Base-by-base conservation (phyloP, 2,329 filamentous ascomycete genomes). In the Lachnellula suecica region DNA sequence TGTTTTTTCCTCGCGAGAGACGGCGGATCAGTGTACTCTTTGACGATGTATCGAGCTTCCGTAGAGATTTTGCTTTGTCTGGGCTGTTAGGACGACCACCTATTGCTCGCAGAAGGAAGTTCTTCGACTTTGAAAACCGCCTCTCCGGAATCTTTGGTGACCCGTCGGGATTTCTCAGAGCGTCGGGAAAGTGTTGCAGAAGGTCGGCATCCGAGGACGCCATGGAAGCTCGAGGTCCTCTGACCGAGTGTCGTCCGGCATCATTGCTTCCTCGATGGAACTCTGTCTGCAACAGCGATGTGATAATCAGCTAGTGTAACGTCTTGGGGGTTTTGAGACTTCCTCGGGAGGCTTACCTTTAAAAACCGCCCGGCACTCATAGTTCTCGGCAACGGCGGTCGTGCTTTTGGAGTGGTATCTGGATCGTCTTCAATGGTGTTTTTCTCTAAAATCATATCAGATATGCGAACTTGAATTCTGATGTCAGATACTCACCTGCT, bases 101-200 rank as follows among this genome's bases (percentile, higher is more conserved):
- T 37, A 66, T 59, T 19, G 62, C 63, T 35, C 59, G 63, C 5
- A 66, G 48, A n/a, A 68, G 53, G 52, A 65, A 63, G 35, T 62
- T 64, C 24, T 65, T 66, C 10, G 65, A 64, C 51, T 59, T 67
- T 1, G 64, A 66, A 31, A 51, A 51, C 2, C 56, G 54, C 35
- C 64, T 57, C 22, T 61, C 53, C 4, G 59, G 61, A 10, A 59
- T 54, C 8, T 56, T 56, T 7, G 57, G 58, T 34, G 57, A 52
- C 13, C 38, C 40, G 11, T 44, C 37, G 19, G 25, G 7, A 29
- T 22, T 40, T 47, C 29, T 27, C 31, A 20, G 17, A 27, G 27
- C 20, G 41, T 37, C 49, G n/a, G 23, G 42, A 46, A 49, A 11
- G 25, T 37, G 22, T 38, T 19, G 43, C 19, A 37, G 38, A 34